These are phyloP conservation scores for Castanospermum australe DNA, from an alignment of 306 rosid species.

Conservation along the genomic window DNA sequence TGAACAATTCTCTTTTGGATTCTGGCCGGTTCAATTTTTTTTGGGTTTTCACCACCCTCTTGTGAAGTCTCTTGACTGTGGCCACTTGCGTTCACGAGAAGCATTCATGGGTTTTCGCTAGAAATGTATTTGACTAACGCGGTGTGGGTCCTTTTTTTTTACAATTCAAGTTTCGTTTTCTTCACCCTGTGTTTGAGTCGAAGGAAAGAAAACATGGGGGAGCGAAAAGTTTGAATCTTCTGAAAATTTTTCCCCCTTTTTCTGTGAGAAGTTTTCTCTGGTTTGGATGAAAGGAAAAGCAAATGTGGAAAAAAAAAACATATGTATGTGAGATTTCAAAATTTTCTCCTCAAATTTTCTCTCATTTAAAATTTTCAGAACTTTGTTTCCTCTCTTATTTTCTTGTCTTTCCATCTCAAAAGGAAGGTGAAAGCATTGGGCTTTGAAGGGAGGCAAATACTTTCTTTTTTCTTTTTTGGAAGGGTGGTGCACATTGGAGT, in stretches of 20 bases:
- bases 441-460: not conserved
- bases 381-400: not conserved
- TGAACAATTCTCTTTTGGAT: not conserved
- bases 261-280: not conserved
- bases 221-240: slow-evolving; percentile 7
- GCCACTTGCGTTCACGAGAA: not conserved
- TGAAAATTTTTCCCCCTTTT: not conserved
- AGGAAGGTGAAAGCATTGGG: not conserved
- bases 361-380: not conserved
- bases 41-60: slow-evolving; percentile 1
- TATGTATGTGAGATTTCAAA: not conserved
- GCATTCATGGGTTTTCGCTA: not conserved
- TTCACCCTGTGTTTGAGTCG: slow-evolving; percentile 16
- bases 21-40: not conserved
- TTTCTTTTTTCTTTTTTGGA: not conserved
- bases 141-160: not conserved
- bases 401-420: not conserved
- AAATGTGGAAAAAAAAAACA: not conserved
- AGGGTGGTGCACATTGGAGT: not conserved
- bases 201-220: not conserved
- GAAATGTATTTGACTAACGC: not conserved
- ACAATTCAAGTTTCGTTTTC: not conserved
- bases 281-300: not conserved
- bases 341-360: not conserved
- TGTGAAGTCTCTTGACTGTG: slow-evolving; percentile 11